Evolutionary conservation across 495 filamentous ascomycete species (phyloP).

Genomic region (Penicillium ucsense): DNA sequence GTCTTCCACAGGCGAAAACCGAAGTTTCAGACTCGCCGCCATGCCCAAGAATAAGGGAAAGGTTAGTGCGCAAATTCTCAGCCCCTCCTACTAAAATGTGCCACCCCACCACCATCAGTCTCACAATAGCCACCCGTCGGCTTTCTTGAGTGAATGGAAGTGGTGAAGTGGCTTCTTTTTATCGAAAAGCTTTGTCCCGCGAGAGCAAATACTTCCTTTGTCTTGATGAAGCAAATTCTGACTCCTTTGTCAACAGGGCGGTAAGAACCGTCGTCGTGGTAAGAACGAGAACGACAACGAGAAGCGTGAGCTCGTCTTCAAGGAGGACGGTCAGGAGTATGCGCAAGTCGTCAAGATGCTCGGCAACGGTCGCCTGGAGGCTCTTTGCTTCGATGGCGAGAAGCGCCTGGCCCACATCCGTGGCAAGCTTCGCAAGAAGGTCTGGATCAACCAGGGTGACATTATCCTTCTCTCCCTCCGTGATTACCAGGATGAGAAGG

Average conservation of each 20-base stretch:
- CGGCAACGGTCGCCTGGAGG: conserved; percentile 93
- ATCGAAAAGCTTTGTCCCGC: no score
- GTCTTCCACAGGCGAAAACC: neutral
- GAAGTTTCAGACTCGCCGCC: conserved; percentile 28
- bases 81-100: conserved; percentile 24
- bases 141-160: neutral
- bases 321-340: conserved; percentile 98
- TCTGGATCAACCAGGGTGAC: conserved; percentile 98
- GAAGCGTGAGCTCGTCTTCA: conserved; percentile 98
- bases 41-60: conserved; percentile 99
- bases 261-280: conserved; percentile 96
- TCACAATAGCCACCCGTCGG: conserved; percentile 3
- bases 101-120: conserved; percentile 13
- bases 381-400: conserved; percentile 92
- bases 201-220: neutral
- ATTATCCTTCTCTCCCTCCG: conserved; percentile 95
- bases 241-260: conserved; percentile 54
- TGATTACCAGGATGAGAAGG: conserved; percentile 98
- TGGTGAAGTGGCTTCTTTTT: no score
- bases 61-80: conserved; percentile 44
- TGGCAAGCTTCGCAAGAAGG: conserved; percentile 97
- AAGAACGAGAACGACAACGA: conserved; percentile 99
- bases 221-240: conserved; percentile 9
- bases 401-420: conserved; percentile 44
- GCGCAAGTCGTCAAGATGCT: conserved; percentile 98